phyloP scores from a whole-genome alignment of 352 stramenopile genomes.

The Phytopythium mirpurense region DNA sequence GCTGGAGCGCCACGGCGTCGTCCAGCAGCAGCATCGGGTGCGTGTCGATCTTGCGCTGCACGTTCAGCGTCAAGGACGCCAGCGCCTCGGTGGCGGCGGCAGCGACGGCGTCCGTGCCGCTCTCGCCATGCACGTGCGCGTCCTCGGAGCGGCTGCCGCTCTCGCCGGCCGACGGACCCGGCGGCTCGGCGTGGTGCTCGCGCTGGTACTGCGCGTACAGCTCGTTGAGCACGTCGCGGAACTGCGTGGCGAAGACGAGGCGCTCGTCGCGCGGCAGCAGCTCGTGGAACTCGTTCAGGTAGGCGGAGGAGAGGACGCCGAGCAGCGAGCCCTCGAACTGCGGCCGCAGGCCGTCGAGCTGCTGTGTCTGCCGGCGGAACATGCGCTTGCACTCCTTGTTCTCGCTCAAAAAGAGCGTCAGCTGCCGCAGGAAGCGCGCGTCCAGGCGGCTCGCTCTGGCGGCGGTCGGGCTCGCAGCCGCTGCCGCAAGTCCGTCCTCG shows the following conservation, averaged over 20 bases:
- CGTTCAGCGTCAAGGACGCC: conserved; percentile 15
- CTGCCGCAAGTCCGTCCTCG: conserved; percentile 1
- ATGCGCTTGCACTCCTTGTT: conserved; percentile 86
- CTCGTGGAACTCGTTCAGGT: conserved; percentile 73
- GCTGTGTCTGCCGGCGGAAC: conserved; percentile 61
- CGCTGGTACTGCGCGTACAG: conserved; percentile 72
- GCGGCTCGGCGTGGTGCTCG: conserved; percentile 36
- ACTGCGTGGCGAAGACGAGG: conserved; percentile 44
- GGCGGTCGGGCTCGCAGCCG: no score
- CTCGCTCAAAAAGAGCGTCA: conserved; percentile 57
- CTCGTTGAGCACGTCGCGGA: conserved; percentile 62
- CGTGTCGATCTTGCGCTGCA: conserved; percentile 81
- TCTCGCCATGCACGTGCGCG: no score
- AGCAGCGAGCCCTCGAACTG: conserved; percentile 73
- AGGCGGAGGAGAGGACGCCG: conserved; percentile 49
- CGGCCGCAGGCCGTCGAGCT: conserved; percentile 55
- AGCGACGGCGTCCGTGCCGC: no score
- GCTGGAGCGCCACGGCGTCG: conserved; percentile 46
- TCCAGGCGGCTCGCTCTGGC: conserved; percentile 14
- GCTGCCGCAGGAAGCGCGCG: conserved; percentile 43
- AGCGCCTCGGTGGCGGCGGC: not conserved
- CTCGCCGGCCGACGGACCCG: not conserved
- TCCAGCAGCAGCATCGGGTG: conserved; percentile 46
- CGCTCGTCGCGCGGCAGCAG: conserved; percentile 56
- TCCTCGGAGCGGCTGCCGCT: not conserved